Base-by-base conservation (phyloP, 306 rosid species). In the Betula pendula region DNA sequence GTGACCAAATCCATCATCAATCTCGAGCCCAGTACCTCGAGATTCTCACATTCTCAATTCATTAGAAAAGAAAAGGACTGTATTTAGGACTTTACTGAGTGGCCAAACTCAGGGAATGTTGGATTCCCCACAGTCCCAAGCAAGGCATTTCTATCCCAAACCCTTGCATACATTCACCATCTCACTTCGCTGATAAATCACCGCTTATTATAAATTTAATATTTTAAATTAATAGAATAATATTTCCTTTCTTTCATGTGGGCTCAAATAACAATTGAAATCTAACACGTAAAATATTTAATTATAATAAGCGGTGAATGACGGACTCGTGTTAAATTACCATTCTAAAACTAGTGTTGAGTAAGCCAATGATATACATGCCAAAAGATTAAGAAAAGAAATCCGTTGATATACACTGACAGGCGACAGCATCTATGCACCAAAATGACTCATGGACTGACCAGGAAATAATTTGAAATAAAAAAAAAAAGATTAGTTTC, bases 21-120 rank as follows among this genome's bases (percentile, higher is more conserved):
- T 86, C 81, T 85, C 87, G 70, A 84, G 78, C 89, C 81, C 81
- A 24, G 75, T 68, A 73, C 73, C 97, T 92, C 87, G 96, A 92
- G 97, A 92, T 92, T 88, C 93, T 81, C 93, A 89, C 89, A 92
- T 90, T 94, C 98, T 85, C 81, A 80, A 65, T 74, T 68, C 73
- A 78, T 72, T 78, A 73, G 27, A 40, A 22, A 22, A 38, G 49
- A 70, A 79, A 81, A 78, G 74, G 11, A 65, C 8, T 59, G 50
- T 62, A 65, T 80, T 82, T 82, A 79, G 80, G 75, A 84, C 85
- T 84, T 87, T 85, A 83, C 88, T 82, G 80, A 65, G 70, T 90
- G 93, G 86, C 92, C 85, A 91, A 84, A 84, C 92, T 63, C 88
- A 73, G 69, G 74, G 87, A 90, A 84, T 87, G 89, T 89, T 84